Conservation (phyloP, 495 filamentous ascomycete genomes). For the Penicillium waksmanii region DNA sequence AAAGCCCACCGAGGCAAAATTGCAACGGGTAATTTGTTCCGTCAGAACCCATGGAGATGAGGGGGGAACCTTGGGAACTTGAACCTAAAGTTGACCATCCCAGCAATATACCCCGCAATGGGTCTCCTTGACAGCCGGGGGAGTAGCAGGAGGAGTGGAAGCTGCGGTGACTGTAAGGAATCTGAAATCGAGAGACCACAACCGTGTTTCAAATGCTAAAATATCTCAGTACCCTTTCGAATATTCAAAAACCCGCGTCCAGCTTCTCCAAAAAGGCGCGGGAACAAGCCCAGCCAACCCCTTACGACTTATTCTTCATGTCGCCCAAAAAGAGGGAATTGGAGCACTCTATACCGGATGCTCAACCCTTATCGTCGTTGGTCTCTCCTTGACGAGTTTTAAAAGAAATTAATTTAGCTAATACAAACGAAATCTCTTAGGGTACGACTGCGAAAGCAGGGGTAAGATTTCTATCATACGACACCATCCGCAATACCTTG, state of each 20-base stretch:
- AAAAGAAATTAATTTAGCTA: too few species aligned
- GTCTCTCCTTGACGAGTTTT: background rate
- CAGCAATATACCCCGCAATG: slow-evolving; percentile 20
- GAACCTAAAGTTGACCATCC: too few species aligned
- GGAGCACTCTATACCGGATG: slow-evolving; percentile 67
- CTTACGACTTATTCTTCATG: slow-evolving; percentile 52
- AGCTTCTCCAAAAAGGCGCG: slow-evolving; percentile 53
- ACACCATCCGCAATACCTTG: slow-evolving; percentile 61
- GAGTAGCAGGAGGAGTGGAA: slow-evolving; percentile 58
- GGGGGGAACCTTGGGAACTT: background rate
- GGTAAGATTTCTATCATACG: slow-evolving; percentile 67
- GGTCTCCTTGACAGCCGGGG: slow-evolving; percentile 57
- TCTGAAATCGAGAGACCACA: background rate
- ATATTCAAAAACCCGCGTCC: slow-evolving; percentile 68
- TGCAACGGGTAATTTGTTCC: too few species aligned
- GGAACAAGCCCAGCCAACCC: slow-evolving; percentile 53
- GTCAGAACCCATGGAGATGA: slow-evolving; percentile 4
- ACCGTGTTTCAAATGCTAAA: too few species aligned
- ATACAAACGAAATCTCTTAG: slow-evolving; percentile 2
- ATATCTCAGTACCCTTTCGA: slow-evolving; percentile 63
- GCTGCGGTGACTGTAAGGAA: slow-evolving; percentile 50
- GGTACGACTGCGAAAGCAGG: slow-evolving; percentile 68
- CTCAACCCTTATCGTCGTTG: slow-evolving; percentile 56
- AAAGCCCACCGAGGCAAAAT: background rate
- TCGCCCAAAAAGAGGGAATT: slow-evolving; percentile 57